Evolutionary conservation across 2,329 filamentous ascomycete species (phyloP).

Genomic region (Pyricularia pennisetigena): DNA sequence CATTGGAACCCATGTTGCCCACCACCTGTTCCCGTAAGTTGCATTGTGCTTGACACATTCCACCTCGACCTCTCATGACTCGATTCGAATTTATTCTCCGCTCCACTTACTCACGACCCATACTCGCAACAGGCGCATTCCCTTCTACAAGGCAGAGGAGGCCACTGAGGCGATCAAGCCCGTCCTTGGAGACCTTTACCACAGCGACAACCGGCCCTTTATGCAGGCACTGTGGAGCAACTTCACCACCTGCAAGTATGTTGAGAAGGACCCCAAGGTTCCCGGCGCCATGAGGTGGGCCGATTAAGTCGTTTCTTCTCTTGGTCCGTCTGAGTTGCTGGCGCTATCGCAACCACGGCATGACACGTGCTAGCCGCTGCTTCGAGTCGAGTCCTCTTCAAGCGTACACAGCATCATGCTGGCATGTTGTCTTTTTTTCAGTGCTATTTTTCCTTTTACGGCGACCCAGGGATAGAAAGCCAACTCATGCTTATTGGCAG

Average conservation of each 20-base stretch:
- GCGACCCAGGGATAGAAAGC: not conserved
- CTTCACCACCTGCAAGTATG: slow-evolving; percentile 36
- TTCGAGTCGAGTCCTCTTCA: not conserved
- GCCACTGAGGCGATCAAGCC: slow-evolving; percentile 47
- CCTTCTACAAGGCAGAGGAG: slow-evolving; percentile 50
- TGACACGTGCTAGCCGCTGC: not conserved
- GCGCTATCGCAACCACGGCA: not conserved
- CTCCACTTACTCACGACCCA: not conserved
- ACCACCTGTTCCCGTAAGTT: slow-evolving; percentile 48
- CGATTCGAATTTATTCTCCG: slow-evolving; percentile 2
- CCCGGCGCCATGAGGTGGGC: slow-evolving; percentile 26
- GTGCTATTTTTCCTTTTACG: not conserved
- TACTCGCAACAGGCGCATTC: slow-evolving; percentile 30
- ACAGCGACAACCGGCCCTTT: slow-evolving; percentile 32
- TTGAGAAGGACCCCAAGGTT: slow-evolving; percentile 27
- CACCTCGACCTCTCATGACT: not conserved
- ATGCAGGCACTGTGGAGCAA: slow-evolving; percentile 33
- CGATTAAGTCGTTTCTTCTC: slow-evolving; percentile 6
- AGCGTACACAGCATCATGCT: not conserved
- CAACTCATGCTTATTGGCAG: not conserved
- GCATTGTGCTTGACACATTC: not conserved
- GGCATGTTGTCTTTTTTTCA: not conserved
- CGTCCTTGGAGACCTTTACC: slow-evolving; percentile 46
- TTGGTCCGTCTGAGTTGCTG: not conserved
- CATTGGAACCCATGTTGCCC: slow-evolving; percentile 53